These are phyloP conservation scores for Trichocladium uniseriatum DNA, from an alignment of 495 filamentous ascomycete genomes.

Conservation along the genomic window DNA sequence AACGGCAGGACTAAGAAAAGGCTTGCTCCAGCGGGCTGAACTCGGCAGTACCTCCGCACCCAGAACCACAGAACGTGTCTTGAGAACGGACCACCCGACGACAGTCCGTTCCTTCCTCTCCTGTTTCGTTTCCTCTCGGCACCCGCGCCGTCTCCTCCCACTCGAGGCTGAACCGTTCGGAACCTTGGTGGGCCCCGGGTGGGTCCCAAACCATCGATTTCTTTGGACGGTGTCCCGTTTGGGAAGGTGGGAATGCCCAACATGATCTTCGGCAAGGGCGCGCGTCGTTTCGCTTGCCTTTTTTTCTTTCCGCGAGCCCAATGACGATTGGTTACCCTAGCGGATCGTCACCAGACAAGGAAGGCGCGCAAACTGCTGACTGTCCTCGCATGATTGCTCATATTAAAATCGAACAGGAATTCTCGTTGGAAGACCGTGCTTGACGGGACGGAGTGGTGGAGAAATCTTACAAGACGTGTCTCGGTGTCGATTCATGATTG, in stretches of 20 bases:
- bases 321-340: constrained; percentile 4
- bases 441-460: too few species aligned
- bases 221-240: constrained; percentile 4
- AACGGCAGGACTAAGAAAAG: not conserved
- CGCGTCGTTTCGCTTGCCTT: not conserved
- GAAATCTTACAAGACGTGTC: too few species aligned
- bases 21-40: constrained; percentile 5
- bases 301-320: not conserved
- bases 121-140: not conserved
- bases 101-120: not conserved
- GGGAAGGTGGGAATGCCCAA: constrained; percentile 13
- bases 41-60: too few species aligned
- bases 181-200: constrained; percentile 1
- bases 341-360: constrained; percentile 12
- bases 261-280: constrained; percentile 5
- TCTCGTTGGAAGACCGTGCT: not conserved
- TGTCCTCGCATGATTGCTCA: not conserved
- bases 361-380: constrained; percentile 1
- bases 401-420: too few species aligned
- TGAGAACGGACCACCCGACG: too few species aligned
- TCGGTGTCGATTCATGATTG: too few species aligned
- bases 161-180: constrained; percentile 11
- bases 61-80: too few species aligned
- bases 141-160: not conserved
- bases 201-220: constrained; percentile 9